phyloP scores from a whole-genome alignment of 2,329 filamentous ascomycete species.

The Fusarium globosum region DNA sequence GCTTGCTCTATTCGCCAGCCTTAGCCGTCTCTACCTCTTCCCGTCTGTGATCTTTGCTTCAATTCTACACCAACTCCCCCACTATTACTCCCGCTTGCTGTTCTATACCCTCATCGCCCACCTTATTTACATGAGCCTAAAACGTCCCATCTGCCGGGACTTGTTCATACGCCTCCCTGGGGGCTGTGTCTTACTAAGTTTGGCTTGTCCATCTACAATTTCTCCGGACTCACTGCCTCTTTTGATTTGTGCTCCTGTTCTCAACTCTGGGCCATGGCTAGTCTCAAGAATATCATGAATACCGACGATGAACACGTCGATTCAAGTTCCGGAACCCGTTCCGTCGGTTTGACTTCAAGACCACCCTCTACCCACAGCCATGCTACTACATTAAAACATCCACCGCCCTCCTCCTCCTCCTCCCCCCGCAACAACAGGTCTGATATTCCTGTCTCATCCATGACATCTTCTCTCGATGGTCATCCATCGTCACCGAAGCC shows the following conservation, averaged over 20 bases:
- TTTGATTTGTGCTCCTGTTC: constrained; percentile 52
- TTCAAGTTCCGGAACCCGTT: constrained; percentile 59
- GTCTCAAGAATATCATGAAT: constrained; percentile 68
- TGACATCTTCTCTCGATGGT: constrained; percentile 42
- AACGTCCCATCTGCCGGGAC: constrained; percentile 42
- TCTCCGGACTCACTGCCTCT: constrained; percentile 49
- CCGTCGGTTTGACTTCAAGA: constrained; percentile 54
- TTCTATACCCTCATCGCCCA: constrained; percentile 46
- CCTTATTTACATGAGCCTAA: constrained; percentile 49
- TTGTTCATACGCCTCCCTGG: constrained; percentile 50
- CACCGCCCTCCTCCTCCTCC: constrained; percentile 38
- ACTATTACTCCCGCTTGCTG: constrained; percentile 39
- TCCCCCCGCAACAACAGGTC: constrained; percentile 50
- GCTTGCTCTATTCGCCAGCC: constrained; percentile 32
- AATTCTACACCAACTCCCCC: constrained; percentile 43
- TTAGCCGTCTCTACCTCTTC: constrained; percentile 42
- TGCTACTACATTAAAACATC: constrained; percentile 51
- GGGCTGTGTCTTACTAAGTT: constrained; percentile 62
- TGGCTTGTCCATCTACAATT: constrained; percentile 47
- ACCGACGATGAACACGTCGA: constrained; percentile 61
- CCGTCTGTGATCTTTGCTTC: constrained; percentile 38
- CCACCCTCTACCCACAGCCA: constrained; percentile 52
- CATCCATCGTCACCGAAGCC: constrained; percentile 41
- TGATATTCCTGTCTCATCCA: constrained; percentile 48
- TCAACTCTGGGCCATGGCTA: constrained; percentile 61